phyloP scores from a whole-genome alignment of 129 eudicot species.

The Daucus carota region DH1_v3.0 NC_030383.2:6999501-7000000 shows the following conservation, averaged over 20 bases:
- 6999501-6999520: slow-evolving; percentile 5
- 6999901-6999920: slow-evolving; percentile 51
- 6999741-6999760: slow-evolving; percentile 14
- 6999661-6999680: slow-evolving; percentile 4
- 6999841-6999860: neutral
- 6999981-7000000: neutral
- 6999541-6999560: slow-evolving; percentile 2
- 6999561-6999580: slow-evolving; percentile 12
- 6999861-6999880: slow-evolving; percentile 54
- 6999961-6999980: slow-evolving; percentile 8
- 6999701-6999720: slow-evolving; percentile 16
- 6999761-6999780: neutral
- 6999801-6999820: slow-evolving; percentile 12
- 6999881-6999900: slow-evolving; percentile 51
- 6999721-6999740: slow-evolving; percentile 11
- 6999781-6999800: neutral
- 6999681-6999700: slow-evolving; percentile 22
- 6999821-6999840: slow-evolving; percentile 20
- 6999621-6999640: slow-evolving; percentile 73
- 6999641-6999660: slow-evolving; percentile 22
- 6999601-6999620: slow-evolving; percentile 66
- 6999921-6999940: slow-evolving; percentile 10
- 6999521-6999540: neutral
- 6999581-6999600: neutral
- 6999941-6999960: slow-evolving; percentile 9